phyloP scores from a whole-genome alignment of 2,329 filamentous ascomycete species.

The Colletotrichum simmondsii region DNA sequence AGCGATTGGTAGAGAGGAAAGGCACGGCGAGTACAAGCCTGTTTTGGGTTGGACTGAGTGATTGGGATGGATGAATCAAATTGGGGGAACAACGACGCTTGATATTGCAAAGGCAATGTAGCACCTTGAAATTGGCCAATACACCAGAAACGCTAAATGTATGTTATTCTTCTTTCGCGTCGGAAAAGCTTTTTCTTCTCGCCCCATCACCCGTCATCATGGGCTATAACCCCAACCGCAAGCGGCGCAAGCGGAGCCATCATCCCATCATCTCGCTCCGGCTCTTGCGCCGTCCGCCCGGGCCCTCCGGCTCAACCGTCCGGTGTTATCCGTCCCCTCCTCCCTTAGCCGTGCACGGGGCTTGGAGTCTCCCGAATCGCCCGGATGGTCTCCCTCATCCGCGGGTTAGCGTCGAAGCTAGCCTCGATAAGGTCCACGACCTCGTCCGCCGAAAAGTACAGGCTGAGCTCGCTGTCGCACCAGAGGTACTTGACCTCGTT shows the following conservation, averaged over 20 bases:
- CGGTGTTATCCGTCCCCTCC: not conserved
- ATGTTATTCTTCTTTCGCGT: not conserved
- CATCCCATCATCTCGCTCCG: constrained; percentile 2
- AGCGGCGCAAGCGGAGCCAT: not conserved
- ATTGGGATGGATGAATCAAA: not conserved
- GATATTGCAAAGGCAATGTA: not conserved
- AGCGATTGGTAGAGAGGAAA: not conserved
- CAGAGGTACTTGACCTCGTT: constrained; percentile 72
- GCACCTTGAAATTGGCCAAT: not conserved
- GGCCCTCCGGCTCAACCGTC: constrained; percentile 26
- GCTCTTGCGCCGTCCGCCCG: constrained; percentile 16
- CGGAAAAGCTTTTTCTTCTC: not conserved
- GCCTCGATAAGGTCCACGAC: constrained; percentile 71
- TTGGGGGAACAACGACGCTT: not conserved
- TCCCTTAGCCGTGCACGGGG: constrained; percentile 43
- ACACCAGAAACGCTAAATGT: not conserved
- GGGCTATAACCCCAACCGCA: no score
- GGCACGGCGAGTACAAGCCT: not conserved
- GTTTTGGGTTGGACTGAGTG: not conserved
- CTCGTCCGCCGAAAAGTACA: constrained; percentile 71
- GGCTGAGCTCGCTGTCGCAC: constrained; percentile 73
- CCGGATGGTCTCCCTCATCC: constrained; percentile 66
- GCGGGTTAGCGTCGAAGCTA: constrained; percentile 72
- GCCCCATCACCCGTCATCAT: no score
- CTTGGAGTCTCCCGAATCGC: constrained; percentile 66